These are phyloP conservation scores for Epichloe sp. DNA, from an alignment of 2,329 filamentous ascomycete species.

Conservation along the genomic window DNA sequence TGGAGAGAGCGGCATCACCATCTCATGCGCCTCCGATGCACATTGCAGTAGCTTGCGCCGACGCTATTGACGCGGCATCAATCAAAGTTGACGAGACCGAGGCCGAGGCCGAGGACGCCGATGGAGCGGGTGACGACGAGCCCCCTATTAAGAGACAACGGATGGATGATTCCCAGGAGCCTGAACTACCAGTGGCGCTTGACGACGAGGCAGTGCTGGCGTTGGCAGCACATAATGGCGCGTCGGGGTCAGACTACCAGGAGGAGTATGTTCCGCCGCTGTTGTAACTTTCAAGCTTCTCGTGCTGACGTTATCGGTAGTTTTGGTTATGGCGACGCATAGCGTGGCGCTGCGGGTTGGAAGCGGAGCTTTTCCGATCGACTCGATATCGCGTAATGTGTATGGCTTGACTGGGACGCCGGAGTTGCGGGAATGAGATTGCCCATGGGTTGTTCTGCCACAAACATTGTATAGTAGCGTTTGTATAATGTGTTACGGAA, in stretches of 20 bases:
- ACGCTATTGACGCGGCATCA: neutral
- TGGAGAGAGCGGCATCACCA: neutral
- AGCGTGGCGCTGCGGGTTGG: conserved; percentile 2
- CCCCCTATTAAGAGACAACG: conserved; percentile 28
- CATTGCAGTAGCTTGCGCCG: neutral
- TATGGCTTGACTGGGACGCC: neutral
- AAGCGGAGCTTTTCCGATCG: neutral
- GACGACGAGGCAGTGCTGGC: conserved; percentile 37
- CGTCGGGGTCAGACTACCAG: conserved; percentile 24
- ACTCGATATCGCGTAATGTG: too few species aligned
- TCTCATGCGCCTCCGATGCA: neutral
- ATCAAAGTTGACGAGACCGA: conserved; percentile 4
- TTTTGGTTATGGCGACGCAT: conserved; percentile 26
- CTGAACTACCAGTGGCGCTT: conserved; percentile 19
- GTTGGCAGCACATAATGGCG: conserved; percentile 30
- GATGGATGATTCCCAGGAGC: conserved; percentile 20
- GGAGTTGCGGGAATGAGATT: neutral
- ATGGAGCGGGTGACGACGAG: conserved; percentile 18
- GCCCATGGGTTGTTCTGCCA: neutral
- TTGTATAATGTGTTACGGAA: neutral
- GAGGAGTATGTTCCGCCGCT: conserved; percentile 25
- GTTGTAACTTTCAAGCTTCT: neutral
- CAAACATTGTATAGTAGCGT: neutral
- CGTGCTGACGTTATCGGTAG: neutral
- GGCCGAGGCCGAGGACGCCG: conserved; percentile 10